These are phyloP conservation scores for Rutstroemia sp. DNA, from an alignment of 2,329 filamentous ascomycete species.

Conservation along the genomic window DNA sequence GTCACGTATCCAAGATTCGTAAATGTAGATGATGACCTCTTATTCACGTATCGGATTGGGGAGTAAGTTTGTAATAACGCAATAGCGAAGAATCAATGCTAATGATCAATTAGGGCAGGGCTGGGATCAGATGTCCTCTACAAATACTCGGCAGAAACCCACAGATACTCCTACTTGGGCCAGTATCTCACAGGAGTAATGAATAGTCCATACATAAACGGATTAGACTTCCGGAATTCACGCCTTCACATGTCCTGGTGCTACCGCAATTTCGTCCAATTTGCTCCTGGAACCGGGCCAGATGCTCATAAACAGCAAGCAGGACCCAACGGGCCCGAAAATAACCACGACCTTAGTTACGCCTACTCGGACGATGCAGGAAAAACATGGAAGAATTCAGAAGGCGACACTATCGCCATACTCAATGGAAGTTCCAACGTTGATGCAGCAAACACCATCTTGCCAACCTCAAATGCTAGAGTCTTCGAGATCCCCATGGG, in stretches of 20 bases:
- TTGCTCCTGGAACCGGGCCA: constrained; percentile 4
- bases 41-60: constrained; percentile 23
- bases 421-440: neutral
- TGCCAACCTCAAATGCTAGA: constrained; percentile 12
- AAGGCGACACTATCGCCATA: constrained; percentile 13
- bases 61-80: constrained; percentile 15
- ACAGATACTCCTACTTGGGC: constrained; percentile 19
- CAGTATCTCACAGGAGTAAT: constrained; percentile 20
- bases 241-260: constrained; percentile 24
- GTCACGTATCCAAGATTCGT: constrained; percentile 25
- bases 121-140: constrained; percentile 22
- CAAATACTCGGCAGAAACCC: constrained; percentile 16
- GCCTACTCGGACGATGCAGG: constrained; percentile 21
- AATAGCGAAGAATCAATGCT: neutral
- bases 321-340: constrained; percentile 23
- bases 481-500: constrained; percentile 23
- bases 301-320: constrained; percentile 25
- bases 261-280: constrained; percentile 20
- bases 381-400: constrained; percentile 18
- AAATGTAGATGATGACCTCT: constrained; percentile 18
- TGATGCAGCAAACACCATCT: constrained; percentile 11
- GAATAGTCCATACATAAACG: constrained; percentile 25
- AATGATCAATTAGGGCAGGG: constrained; percentile 17
- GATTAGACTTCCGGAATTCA: constrained; percentile 16
- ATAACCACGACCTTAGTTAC: constrained; percentile 24